Percentiles rank a stretch among this genome's conserved stretches.
phyloP scores from a whole-genome alignment of 305 asterid species.

The Stenogyne calaminthoides region DNA sequence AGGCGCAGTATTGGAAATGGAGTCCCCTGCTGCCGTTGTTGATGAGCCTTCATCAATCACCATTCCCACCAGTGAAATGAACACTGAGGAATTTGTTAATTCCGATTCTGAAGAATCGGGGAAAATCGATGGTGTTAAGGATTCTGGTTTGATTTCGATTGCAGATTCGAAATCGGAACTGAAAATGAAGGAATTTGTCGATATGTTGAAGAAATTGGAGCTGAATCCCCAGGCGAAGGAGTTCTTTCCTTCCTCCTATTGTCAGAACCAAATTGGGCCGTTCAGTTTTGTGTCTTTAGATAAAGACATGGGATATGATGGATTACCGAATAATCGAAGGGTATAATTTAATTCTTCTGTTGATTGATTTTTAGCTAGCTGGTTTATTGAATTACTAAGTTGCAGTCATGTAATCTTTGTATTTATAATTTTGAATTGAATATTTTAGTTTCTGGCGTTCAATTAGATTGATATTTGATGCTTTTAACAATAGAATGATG shows the following conservation, averaged over 20 bases:
- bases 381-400: constrained; percentile 19
- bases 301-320: constrained; percentile 56
- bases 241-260: constrained; percentile 71
- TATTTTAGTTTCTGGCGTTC: constrained; percentile 17
- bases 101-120: constrained; percentile 42
- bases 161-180: constrained; percentile 55
- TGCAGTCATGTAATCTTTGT: constrained; percentile 7
- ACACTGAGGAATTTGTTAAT: constrained; percentile 32
- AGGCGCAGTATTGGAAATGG: constrained; percentile 52
- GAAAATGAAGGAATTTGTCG: constrained; percentile 62
- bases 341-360: constrained; percentile 40
- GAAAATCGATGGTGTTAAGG: constrained; percentile 42
- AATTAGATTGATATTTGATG: constrained; percentile 9
- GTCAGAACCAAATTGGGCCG: constrained; percentile 51
- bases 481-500: neutral
- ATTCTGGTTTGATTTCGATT: constrained; percentile 46
- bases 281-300: constrained; percentile 44
- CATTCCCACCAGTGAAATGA: constrained; percentile 20
- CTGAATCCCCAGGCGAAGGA: constrained; percentile 88
- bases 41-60: constrained; percentile 42
- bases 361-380: constrained; percentile 5
- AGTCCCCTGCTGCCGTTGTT: constrained; percentile 41
- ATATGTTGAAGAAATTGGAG: constrained; percentile 69
- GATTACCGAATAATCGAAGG: constrained; percentile 56
- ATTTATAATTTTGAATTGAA: neutral